Base-by-base conservation (phyloP, 2,329 filamentous ascomycete species). In the Pseudogymnoascus sp. region DNA sequence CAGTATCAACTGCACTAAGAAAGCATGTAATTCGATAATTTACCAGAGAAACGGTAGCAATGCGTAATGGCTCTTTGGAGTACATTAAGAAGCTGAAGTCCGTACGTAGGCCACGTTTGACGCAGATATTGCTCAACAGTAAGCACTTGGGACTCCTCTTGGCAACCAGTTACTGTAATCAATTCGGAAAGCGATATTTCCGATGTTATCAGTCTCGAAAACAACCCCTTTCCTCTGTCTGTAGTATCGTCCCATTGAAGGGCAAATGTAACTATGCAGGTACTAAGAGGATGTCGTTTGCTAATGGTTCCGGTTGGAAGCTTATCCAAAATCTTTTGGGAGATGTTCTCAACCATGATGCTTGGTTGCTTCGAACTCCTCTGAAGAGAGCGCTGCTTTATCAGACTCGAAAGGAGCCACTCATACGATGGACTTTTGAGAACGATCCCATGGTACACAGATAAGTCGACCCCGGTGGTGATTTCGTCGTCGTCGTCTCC, bases 371-470 rank as follows among this genome's bases (percentile, higher is more conserved):
- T 59, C 21, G 23, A 63, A 12, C 3, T n/a, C 46, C 46, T 31
- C 12, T 62, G 18, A n/a, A 64, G 60, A 38, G 21, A 16, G 23
- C n/a, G 38, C 37, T 64, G 63, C 4, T 59, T 65, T 25, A 6
- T 25, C 21, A 66, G 9, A 31, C 34, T 63, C 12, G 14, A 18
- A 21, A 66, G 56, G 43, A 66, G 56, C 65, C 65, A 66, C 28
- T 63, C 36, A 36, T 66, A 66, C 5, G 65, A 63, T 60, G 56
- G 21, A 36, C 56, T 66, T 12, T 66, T 31, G 14, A 66, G n/a
- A 60, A 66, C 56, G 14, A 56, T 31, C 36, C 46, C 42, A 2
- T 53, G 40, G 36, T 64, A 66, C n/a, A 14, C 31, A 23, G 61
- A 40, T 36, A 65, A 25, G 18, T 64, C 59, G 37, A n/a, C n/a